Evolutionary conservation across 768 basidiomycete species (phyloP).

Genomic region (Tubosaeta sp.): DNA sequence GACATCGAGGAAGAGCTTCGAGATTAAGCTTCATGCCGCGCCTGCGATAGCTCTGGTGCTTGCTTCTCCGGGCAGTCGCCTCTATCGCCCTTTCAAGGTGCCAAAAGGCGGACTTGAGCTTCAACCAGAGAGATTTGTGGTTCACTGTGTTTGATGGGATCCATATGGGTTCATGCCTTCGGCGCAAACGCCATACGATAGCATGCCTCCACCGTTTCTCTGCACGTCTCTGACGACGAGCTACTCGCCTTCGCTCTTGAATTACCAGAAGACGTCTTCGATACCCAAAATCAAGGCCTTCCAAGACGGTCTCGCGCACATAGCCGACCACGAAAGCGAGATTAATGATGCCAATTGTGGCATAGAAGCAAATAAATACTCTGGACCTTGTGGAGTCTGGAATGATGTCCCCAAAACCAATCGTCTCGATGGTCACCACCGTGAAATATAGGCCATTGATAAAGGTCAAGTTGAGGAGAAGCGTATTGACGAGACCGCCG

Average conservation of each 20-base stretch:
- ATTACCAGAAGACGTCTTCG: slow-evolving; percentile 48
- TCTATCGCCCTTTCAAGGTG: slow-evolving; percentile 6
- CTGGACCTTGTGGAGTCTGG: slow-evolving; percentile 49
- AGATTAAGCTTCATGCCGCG: slow-evolving; percentile 60
- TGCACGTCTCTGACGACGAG: slow-evolving; percentile 41
- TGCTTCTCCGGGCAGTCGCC: slow-evolving; percentile 2
- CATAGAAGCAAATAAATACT: slow-evolving; percentile 57
- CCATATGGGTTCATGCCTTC: slow-evolving; percentile 49
- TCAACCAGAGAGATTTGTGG: slow-evolving; percentile 6
- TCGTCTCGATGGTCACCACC: slow-evolving; percentile 67
- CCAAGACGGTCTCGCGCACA: slow-evolving; percentile 67
- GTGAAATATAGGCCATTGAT: slow-evolving; percentile 78
- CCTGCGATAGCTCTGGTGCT: slow-evolving; percentile 16
- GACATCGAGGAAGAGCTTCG: slow-evolving; percentile 48
- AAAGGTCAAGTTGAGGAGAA: slow-evolving; percentile 52
- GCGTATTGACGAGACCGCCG: slow-evolving; percentile 58
- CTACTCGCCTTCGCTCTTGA: slow-evolving; percentile 43
- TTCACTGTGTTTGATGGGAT: slow-evolving; percentile 34
- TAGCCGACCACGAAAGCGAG: slow-evolving; percentile 61
- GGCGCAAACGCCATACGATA: slow-evolving; percentile 59
- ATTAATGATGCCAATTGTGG: slow-evolving; percentile 57
- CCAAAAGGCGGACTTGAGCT: slow-evolving; percentile 9
- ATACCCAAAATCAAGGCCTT: slow-evolving; percentile 65
- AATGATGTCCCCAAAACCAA: slow-evolving; percentile 73
- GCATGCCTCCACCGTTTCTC: slow-evolving; percentile 56